These are phyloP conservation scores for Piper betle DNA, from an alignment of 164 flowering plant genomes.

Conservation along the genomic window DNA sequence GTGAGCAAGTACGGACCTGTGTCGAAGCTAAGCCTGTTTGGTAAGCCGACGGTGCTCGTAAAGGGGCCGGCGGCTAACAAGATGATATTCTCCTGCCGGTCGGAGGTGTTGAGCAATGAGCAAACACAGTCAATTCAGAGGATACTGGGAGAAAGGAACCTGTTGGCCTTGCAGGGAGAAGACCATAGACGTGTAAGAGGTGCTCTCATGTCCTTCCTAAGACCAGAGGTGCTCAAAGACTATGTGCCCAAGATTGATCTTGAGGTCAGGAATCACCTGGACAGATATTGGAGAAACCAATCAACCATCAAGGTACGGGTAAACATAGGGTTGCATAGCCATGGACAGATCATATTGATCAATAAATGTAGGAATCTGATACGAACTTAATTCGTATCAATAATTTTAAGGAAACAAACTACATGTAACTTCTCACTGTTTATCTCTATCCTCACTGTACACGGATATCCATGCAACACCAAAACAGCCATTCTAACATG, in stretches of 20 bases:
- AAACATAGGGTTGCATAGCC: too few relatives aligned
- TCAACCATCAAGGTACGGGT: constrained; percentile 11
- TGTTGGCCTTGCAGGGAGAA: constrained; percentile 19
- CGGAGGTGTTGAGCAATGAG: constrained; percentile 14
- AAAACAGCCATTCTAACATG: too few relatives aligned
- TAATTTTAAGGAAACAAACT: too few relatives aligned
- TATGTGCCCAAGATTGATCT: constrained; percentile 18
- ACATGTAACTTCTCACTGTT: too few relatives aligned
- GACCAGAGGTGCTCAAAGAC: constrained; percentile 17
- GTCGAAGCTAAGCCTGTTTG: constrained; percentile 27
- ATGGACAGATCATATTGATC: too few relatives aligned
- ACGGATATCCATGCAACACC: too few relatives aligned
- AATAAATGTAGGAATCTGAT: too few relatives aligned
- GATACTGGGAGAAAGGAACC: constrained; percentile 17
- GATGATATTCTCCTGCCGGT: constrained; percentile 19
- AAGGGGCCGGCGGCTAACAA: constrained; percentile 33
- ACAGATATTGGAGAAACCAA: constrained; percentile 12
- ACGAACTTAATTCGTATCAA: too few relatives aligned
- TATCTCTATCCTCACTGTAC: too few relatives aligned
- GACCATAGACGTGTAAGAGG: constrained; percentile 19
- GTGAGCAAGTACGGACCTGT: constrained; percentile 22
- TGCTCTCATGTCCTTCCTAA: constrained; percentile 16
- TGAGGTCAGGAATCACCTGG: constrained; percentile 12
- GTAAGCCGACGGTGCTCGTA: constrained; percentile 23
- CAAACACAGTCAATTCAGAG: constrained; percentile 18